phyloP scores from a whole-genome alignment of 352 stramenopile genomes.

The Phytophthora colocasiae region DNA sequence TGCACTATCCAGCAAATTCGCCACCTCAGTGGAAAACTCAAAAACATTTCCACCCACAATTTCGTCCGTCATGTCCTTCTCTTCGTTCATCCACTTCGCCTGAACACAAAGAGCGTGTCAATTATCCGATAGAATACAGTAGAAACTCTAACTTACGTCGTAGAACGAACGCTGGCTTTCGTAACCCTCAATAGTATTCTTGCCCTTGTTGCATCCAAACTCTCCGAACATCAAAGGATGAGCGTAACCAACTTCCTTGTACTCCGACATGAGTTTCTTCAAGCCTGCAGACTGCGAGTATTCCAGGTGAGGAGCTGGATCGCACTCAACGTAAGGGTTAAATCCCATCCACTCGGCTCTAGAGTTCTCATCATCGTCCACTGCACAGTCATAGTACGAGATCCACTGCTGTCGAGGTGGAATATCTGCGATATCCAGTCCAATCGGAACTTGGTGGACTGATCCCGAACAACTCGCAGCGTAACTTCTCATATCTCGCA shows the following conservation, averaged over 20 bases:
- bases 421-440: conserved; percentile 70
- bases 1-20: conserved; percentile 51
- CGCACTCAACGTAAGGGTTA: conserved; percentile 76
- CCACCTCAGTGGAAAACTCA: conserved; percentile 73
- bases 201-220: conserved; percentile 77
- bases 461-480: conserved; percentile 42
- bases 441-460: conserved; percentile 69
- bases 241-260: conserved; percentile 49
- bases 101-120: conserved; percentile 34
- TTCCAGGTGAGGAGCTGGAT: conserved; percentile 53
- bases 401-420: conserved; percentile 61
- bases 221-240: conserved; percentile 79
- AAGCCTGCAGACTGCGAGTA: conserved; percentile 69
- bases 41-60: conserved; percentile 82
- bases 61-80: conserved; percentile 44
- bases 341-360: conserved; percentile 65
- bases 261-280: conserved; percentile 69
- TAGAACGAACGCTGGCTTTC: conserved; percentile 75
- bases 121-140: conserved; percentile 13
- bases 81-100: conserved; percentile 81
- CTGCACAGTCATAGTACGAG: conserved; percentile 71
- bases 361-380: conserved; percentile 52
- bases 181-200: conserved; percentile 60
- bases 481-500: conserved; percentile 61
- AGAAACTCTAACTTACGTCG: conserved; percentile 37